phyloP scores from a whole-genome alignment of 108 stramenopile species.

The Chaetoceros muelleri region DNA sequence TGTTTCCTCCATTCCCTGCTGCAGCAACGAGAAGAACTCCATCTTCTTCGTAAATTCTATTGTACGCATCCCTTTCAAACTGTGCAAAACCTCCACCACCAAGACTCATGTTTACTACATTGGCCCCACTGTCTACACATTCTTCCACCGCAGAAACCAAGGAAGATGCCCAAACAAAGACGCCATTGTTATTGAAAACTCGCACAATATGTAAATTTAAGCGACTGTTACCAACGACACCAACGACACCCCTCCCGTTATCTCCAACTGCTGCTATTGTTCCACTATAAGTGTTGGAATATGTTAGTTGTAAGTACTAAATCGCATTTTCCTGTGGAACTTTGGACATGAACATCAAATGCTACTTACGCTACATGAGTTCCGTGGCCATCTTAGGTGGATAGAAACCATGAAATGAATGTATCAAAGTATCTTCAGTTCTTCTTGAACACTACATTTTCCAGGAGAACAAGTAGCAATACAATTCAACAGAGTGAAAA shows the following conservation, averaged over 20 bases:
- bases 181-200: constrained; percentile 21
- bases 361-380: constrained; percentile 21
- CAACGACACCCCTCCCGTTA: constrained; percentile 18
- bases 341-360: too few relatives aligned
- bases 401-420: background rate
- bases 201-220: constrained; percentile 26
- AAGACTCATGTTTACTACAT: constrained; percentile 36
- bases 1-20: constrained; percentile 39
- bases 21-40: constrained; percentile 44
- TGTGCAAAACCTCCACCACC: constrained; percentile 18
- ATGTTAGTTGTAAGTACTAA: too few relatives aligned
- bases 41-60: constrained; percentile 17
- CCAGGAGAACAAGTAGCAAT: too few relatives aligned
- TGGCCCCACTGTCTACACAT: constrained; percentile 30
- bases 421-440: background rate
- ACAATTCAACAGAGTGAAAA: too few relatives aligned
- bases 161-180: constrained; percentile 21
- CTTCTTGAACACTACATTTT: too few relatives aligned
- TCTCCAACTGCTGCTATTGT: constrained; percentile 19
- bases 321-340: too few relatives aligned
- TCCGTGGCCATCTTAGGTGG: constrained; percentile 10
- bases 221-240: constrained; percentile 1
- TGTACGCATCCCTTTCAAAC: constrained; percentile 17
- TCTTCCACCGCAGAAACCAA: constrained; percentile 27
- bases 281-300: too few relatives aligned